Conservation (phyloP, 2,329 filamentous ascomycete species). For the Phaeophleospora eucalypticola region DNA sequence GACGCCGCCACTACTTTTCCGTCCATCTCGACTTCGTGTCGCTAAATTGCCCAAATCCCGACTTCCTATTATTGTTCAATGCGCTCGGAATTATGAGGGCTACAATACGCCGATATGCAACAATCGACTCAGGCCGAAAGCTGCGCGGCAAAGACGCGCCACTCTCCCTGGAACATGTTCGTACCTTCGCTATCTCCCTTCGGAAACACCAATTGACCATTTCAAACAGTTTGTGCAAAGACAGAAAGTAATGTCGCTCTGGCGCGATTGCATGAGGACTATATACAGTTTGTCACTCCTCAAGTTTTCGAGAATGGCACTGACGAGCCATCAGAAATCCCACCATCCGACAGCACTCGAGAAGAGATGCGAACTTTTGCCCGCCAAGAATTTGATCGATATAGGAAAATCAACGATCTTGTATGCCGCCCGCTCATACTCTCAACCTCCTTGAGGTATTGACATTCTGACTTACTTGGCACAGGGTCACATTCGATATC, state of each 20-base stretch:
- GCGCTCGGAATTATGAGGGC: slow-evolving; percentile 10
- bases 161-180: slow-evolving; percentile 36
- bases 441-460: slow-evolving; percentile 11
- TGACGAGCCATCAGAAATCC: slow-evolving; percentile 30
- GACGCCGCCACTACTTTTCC: background rate
- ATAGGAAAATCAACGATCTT: slow-evolving; percentile 44
- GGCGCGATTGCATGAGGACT: slow-evolving; percentile 46
- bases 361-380: slow-evolving; percentile 48
- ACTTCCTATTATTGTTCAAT: background rate
- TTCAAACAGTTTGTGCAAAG: slow-evolving; percentile 46
- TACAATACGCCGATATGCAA: slow-evolving; percentile 25
- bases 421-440: slow-evolving; percentile 25
- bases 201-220: too few relatives aligned
- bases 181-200: slow-evolving; percentile 4
- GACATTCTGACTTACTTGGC: slow-evolving; percentile 1
- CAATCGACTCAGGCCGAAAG: slow-evolving; percentile 29
- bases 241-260: slow-evolving; percentile 44
- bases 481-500: slow-evolving; percentile 46
- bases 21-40: too few relatives aligned
- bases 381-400: slow-evolving; percentile 46
- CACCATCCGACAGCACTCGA: slow-evolving; percentile 32
- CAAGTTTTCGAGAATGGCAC: background rate
- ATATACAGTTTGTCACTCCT: slow-evolving; percentile 30
- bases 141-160: slow-evolving; percentile 30
- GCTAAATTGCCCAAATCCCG: background rate